These are phyloP conservation scores for Saturnispora sekii DNA, from an alignment of 805 yeast species.

Conservation along the genomic window DNA sequence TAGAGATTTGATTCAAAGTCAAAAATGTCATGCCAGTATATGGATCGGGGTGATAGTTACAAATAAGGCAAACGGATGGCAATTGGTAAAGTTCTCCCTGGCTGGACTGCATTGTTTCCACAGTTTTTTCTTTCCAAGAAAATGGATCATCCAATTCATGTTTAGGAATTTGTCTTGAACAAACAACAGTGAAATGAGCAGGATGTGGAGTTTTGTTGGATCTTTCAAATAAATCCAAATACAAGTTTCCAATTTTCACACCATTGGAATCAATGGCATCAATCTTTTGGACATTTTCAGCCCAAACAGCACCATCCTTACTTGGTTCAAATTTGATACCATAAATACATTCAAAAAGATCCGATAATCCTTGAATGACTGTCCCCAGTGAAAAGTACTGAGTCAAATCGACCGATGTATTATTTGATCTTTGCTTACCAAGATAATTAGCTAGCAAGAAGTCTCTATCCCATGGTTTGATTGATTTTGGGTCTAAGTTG, in stretches of 20 bases:
- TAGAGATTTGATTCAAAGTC: slow-evolving; percentile 74
- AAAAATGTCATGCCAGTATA: slow-evolving; percentile 38
- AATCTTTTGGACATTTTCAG: slow-evolving; percentile 70
- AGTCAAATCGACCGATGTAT: slow-evolving; percentile 40
- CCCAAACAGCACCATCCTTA: slow-evolving; percentile 79
- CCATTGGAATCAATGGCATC: slow-evolving; percentile 59
- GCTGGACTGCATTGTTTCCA: slow-evolving; percentile 22
- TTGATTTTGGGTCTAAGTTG: slow-evolving; percentile 28
- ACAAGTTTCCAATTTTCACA: slow-evolving; percentile 68
- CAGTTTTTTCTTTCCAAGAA: slow-evolving; percentile 24
- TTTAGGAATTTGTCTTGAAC: slow-evolving; percentile 71
- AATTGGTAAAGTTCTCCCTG: slow-evolving; percentile 55
- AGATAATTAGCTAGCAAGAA: slow-evolving; percentile 30
- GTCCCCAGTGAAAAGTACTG: slow-evolving; percentile 77
- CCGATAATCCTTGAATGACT: slow-evolving; percentile 73
- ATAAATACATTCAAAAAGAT: slow-evolving; percentile 59
- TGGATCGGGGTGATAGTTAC: slow-evolving; percentile 54
- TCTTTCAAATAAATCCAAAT: slow-evolving; percentile 80
- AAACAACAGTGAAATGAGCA: slow-evolving; percentile 92
- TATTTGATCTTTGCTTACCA: slow-evolving; percentile 27
- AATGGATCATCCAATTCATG: slow-evolving; percentile 37
- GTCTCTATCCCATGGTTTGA: slow-evolving; percentile 92
- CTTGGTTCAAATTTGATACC: slow-evolving; percentile 70
- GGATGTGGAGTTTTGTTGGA: slow-evolving; percentile 72
- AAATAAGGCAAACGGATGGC: slow-evolving; percentile 83